Base-by-base conservation (phyloP, 805 yeast genomes). In the Candida odintsovae region DNA sequence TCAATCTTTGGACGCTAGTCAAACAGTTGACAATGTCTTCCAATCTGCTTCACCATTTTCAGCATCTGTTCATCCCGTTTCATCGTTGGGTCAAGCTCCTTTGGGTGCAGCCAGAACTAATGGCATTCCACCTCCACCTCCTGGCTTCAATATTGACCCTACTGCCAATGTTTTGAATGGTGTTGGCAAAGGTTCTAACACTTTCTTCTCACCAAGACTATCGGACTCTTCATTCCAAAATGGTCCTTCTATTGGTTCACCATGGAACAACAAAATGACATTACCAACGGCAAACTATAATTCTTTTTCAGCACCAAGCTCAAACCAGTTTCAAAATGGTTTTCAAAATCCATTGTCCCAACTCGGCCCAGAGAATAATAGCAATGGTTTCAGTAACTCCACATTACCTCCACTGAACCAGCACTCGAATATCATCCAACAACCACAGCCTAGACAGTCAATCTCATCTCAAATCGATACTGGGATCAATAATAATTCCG, bases 11-110 rank as follows among this genome's bases (percentile, higher is more conserved):
- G 35, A 29, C 16, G 38, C 21, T 26, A 48, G 40, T 22, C 42
- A 45, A 4, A 12, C 41, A 1, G 40, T 46, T 40, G 50, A 43
- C 6, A 31, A 26, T n/a, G 40, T 33, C 19, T 42, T 40, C 13
- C 45, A 42, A 19, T 26, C 35, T 12, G 35, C 48, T 3, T 42
- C 48, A 22, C 52, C 51, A 19, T 41, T 46, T 25, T 40, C 26
- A 9, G 41, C 39, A 11, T 37, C 52, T 13, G 37, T 47, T 25
- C 36, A 33, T 16, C 20, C 36, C 3, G 12, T 16, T 16, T 33
- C 36, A 16, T 33, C 36, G 3, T 6, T 18, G 6, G 20, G 36
- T 11, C 36, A 33, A 20, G 5, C 36, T 33, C 36, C 36, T 16
- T n/a, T 33, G 20, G 11, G 20, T 7, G 20, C 12, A 2, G 10